phyloP scores from a whole-genome alignment of 1,139 yeast genomes.

The Groenewaldozyma sp. region DNA sequence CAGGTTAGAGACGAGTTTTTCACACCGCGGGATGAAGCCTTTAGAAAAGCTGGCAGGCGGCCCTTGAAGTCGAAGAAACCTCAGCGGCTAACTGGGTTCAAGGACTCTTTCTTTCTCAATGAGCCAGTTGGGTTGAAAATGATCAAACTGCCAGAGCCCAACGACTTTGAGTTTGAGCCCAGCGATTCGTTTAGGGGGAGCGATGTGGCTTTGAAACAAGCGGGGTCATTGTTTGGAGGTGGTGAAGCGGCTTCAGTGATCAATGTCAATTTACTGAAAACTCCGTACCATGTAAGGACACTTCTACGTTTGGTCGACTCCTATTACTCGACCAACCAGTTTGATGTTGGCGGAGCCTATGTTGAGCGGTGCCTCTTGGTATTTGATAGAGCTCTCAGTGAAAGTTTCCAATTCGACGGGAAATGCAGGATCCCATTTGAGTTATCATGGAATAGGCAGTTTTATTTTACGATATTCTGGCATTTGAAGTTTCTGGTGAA shows the following conservation, averaged over 20 bases:
- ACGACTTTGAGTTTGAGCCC: not conserved
- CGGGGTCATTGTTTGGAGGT: not conserved
- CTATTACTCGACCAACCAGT: constrained; percentile 66
- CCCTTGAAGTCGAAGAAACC: constrained; percentile 63
- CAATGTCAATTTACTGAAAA: not conserved
- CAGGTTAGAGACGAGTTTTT: not conserved
- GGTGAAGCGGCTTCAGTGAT: too few species aligned
- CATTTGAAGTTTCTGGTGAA: constrained; percentile 64
- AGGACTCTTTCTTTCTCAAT: constrained; percentile 74
- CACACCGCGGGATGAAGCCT: not conserved
- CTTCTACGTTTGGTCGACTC: constrained; percentile 74
- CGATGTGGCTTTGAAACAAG: too few species aligned
- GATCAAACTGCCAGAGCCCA: constrained; percentile 43
- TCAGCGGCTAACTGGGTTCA: constrained; percentile 55
- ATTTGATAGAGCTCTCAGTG: constrained; percentile 55
- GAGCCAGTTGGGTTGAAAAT: constrained; percentile 48
- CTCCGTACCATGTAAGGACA: constrained; percentile 70
- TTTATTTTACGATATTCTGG: constrained; percentile 64
- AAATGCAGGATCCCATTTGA: constrained; percentile 68
- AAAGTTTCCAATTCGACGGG: constrained; percentile 43
- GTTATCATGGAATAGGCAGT: constrained; percentile 64
- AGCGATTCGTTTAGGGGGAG: not conserved
- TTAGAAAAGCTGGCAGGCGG: constrained; percentile 53
- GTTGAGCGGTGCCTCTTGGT: constrained; percentile 71
- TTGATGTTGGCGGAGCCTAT: constrained; percentile 42